Evolutionary conservation across 176 grass and related monocot genomes (phyloP), one percentile per base, ranked within the genome.

Genomic region (Tillandsia leiboldiana): DNA sequence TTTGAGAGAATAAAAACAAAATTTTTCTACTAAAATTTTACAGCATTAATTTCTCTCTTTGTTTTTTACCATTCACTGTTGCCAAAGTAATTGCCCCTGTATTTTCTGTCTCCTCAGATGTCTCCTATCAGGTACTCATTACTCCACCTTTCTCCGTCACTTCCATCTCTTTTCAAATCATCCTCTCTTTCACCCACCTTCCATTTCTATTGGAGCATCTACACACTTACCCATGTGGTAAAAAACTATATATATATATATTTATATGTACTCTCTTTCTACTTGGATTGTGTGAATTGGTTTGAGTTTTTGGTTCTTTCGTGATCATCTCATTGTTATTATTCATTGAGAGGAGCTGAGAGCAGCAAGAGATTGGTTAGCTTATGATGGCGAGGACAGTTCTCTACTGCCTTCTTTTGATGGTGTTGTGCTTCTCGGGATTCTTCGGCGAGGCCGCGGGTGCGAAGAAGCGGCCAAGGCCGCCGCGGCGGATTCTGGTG

Each of bases 401-500:
- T 10, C 13, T 7, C 24, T 28, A 13, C 72, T 11, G 15, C 77
- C 50, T 68, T 53, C 23, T 75, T n/a, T 27, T 70, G 20, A 11
- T 51, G 2, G 5, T 73, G 67, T 11, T 63, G 2, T 11, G 64
- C 0, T 49, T 53, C 8, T 48, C 47, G 54, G 26, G 11, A 42
- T 33, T 66, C 26, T 14, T 48, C 3, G 22, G 53, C 5, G 29
- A 0, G 1, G 59, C 5, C 13, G 52, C 15, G 0, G 68, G 0
- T 64, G 57, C 17, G 3, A 23, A 75, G 6, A 54, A 57, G 24
- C 24, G 24, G 24, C 1, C 24, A 1, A 1, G 24, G 24, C 24
- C 24, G 24, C 81, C 77, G 42, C 74, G 70, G 33, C 72, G 85
- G 63, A 91, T 96, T 52, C 84, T 87, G 65, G 2, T 96, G 67